Evolutionary conservation across 805 yeast species (phyloP).

Genomic region (Nakazawaea ishiwadae): DNA sequence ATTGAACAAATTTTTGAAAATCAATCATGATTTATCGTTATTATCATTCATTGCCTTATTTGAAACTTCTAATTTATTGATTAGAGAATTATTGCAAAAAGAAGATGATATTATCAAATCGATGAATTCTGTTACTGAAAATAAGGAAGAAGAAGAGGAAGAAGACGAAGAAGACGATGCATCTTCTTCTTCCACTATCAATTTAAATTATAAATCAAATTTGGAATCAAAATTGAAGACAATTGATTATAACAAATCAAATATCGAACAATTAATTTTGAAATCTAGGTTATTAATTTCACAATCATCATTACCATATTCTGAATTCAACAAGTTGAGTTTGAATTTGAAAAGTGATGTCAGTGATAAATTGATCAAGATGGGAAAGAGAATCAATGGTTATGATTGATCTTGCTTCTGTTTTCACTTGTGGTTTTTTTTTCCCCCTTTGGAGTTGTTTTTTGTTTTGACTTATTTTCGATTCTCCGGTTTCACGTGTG

Average conservation of each 20-base stretch:
- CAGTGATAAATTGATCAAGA: constrained; percentile 22
- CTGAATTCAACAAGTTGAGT: constrained; percentile 20
- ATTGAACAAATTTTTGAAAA: constrained; percentile 21
- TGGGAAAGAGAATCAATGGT: constrained; percentile 25
- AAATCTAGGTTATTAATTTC: constrained; percentile 20
- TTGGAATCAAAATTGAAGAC: constrained; percentile 5
- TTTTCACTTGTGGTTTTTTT: not conserved
- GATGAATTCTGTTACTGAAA: constrained; percentile 2
- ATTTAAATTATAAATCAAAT: constrained; percentile 1
- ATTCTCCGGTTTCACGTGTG: too few species aligned
- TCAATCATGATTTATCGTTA: constrained; percentile 19
- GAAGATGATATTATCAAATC: constrained; percentile 2
- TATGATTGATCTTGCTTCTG: constrained; percentile 17
- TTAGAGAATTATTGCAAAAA: constrained; percentile 17
- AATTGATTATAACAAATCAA: constrained; percentile 14
- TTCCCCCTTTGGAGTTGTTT: not conserved
- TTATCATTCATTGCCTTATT: constrained; percentile 24
- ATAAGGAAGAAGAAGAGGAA: constrained; percentile 5
- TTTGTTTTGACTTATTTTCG: not conserved
- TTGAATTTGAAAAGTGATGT: constrained; percentile 25
- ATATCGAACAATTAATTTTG: constrained; percentile 19
- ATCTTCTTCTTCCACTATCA: constrained; percentile 5
- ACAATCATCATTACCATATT: constrained; percentile 10
- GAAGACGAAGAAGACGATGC: constrained; percentile 9
- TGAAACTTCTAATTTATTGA: constrained; percentile 19